phyloP scores from a whole-genome alignment of 2,329 filamentous ascomycete genomes.

The Ophiosphaerella herpotricha region DNA sequence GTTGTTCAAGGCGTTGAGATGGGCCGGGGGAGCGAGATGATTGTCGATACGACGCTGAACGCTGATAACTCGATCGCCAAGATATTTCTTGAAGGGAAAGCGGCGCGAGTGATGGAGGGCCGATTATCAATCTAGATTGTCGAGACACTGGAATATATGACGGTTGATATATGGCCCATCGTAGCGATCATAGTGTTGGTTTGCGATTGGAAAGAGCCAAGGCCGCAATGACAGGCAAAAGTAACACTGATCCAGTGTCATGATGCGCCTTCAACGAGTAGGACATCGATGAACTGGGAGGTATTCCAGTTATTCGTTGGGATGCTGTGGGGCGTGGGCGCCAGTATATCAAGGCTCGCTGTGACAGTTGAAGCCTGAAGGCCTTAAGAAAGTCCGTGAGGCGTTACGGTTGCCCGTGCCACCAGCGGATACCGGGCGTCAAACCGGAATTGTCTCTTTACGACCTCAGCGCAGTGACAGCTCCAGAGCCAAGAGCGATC shows the following conservation, averaged over 20 bases:
- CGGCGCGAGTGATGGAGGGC: slow-evolving; percentile 49
- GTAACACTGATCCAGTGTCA: background rate
- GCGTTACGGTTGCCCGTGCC: slow-evolving; percentile 6
- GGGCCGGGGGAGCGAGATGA: slow-evolving; percentile 56
- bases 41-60: slow-evolving; percentile 51
- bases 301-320: background rate
- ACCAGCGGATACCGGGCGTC: background rate
- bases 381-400: background rate
- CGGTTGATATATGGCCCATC: background rate
- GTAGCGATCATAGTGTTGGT: too few relatives aligned
- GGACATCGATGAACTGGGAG: too few relatives aligned
- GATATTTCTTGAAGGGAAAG: slow-evolving; percentile 50
- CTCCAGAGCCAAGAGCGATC: background rate
- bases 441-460: background rate
- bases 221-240: too few relatives aligned
- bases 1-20: slow-evolving; percentile 59
- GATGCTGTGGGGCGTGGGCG: background rate
- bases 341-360: background rate
- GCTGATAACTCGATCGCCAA: slow-evolving; percentile 44
- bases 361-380: background rate
- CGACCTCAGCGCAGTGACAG: background rate
- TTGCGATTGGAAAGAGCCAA: too few relatives aligned
- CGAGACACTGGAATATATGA: background rate
- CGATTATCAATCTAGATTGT: slow-evolving; percentile 25
- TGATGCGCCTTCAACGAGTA: background rate